Percentiles rank a stretch among this genome's conserved stretches.
These are phyloP conservation scores for Lachnellula hyalina DNA, from an alignment of 2,329 filamentous ascomycete species.

Conservation along the genomic window DNA sequence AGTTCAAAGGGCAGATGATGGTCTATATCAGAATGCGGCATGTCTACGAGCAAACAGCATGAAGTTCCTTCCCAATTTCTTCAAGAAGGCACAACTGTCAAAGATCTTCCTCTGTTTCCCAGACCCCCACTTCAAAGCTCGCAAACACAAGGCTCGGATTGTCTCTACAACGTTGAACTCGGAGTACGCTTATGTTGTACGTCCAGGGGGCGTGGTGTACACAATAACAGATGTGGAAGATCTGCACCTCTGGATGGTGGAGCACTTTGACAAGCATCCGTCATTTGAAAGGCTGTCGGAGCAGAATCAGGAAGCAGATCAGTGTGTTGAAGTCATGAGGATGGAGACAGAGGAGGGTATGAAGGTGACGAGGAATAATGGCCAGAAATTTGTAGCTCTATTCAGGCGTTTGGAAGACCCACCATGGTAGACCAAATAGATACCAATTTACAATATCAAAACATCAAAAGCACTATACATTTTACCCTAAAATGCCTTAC, in stretches of 20 bases:
- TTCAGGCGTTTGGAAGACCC: constrained; percentile 65
- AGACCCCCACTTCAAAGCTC: constrained; percentile 94
- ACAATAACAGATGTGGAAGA: constrained; percentile 98
- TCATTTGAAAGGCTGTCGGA: constrained; percentile 71
- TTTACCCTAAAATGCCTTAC: not conserved
- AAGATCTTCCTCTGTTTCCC: constrained; percentile 99
- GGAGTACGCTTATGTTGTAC: constrained; percentile 86
- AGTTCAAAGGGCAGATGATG: constrained; percentile 49
- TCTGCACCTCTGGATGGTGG: constrained; percentile 87
- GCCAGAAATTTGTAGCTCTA: constrained; percentile 84
- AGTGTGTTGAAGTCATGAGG: constrained; percentile 69
- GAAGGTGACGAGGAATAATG: constrained; percentile 88
- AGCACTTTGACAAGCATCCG: constrained; percentile 72
- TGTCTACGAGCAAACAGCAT: constrained; percentile 92
- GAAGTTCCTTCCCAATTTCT: constrained; percentile 99
- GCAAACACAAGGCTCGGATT: constrained; percentile 96
- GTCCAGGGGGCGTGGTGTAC: constrained; percentile 81
- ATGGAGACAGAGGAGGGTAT: constrained; percentile 94
- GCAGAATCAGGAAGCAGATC: constrained; percentile 62
- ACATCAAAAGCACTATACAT: not conserved
- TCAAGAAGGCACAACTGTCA: constrained; percentile 69
- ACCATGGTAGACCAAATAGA: constrained; percentile 47
- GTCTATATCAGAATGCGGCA: constrained; percentile 76
- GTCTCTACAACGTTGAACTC: constrained; percentile 83
- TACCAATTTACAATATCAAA: not conserved